Evolutionary conservation across 805 yeast species (phyloP).

Genomic region (Nakazawaea pomicola): DNA sequence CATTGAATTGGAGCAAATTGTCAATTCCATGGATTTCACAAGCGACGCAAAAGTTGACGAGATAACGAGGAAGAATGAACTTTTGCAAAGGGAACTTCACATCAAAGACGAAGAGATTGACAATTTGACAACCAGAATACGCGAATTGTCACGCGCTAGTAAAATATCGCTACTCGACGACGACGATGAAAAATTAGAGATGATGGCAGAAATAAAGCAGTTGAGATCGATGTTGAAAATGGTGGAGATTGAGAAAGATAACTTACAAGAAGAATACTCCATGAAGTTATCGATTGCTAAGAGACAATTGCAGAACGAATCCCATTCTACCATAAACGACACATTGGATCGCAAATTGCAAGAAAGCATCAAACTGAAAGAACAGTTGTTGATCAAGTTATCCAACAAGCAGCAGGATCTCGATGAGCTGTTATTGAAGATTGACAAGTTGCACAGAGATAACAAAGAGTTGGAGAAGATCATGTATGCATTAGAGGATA

Average conservation of each 20-base stretch:
- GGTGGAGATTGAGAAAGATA: constrained; percentile 33
- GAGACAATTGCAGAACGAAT: constrained; percentile 22
- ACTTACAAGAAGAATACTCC: constrained; percentile 30
- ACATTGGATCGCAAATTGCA: constrained; percentile 32
- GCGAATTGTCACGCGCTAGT: constrained; percentile 25
- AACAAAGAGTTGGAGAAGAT: constrained; percentile 24
- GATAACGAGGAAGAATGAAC: constrained; percentile 20
- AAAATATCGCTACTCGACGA: constrained; percentile 22
- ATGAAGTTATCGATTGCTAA: constrained; percentile 30
- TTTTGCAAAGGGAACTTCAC: constrained; percentile 18
- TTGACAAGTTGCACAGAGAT: constrained; percentile 21
- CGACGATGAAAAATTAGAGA: constrained; percentile 31
- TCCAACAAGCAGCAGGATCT: constrained; percentile 20
- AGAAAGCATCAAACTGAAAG: constrained; percentile 25
- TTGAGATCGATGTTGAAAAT: constrained; percentile 34
- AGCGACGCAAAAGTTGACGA: constrained; percentile 18
- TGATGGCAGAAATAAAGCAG: constrained; percentile 29
- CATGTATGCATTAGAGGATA: constrained; percentile 26
- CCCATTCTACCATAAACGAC: constrained; percentile 16
- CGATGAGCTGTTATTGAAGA: constrained; percentile 18
- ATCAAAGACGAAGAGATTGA: constrained; percentile 34
- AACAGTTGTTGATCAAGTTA: constrained; percentile 23
- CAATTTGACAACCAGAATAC: constrained; percentile 28
- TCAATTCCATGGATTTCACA: constrained; percentile 18
- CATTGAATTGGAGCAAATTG: constrained; percentile 25